These are phyloP conservation scores for Diphasiastrum complanatum DNA, from an alignment of 83 land plant genomes.

Conservation along the genomic window DNA sequence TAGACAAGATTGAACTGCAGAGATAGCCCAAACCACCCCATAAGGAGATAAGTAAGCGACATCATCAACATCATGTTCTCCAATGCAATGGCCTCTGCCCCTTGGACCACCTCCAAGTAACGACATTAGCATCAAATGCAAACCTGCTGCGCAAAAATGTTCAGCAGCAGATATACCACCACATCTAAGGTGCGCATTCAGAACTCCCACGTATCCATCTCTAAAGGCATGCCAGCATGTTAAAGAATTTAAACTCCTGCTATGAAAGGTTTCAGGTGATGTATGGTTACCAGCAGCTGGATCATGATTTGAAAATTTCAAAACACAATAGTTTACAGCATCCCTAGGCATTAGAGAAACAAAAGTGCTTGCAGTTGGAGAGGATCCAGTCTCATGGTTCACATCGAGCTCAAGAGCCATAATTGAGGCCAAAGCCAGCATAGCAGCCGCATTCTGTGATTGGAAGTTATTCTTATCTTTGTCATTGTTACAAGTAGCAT, in stretches of 20 bases:
- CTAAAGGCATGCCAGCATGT: constrained; percentile 64
- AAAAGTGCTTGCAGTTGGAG: constrained; percentile 49
- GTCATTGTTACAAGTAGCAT: constrained; percentile 42
- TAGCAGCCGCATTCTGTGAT: constrained; percentile 58
- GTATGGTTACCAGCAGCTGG: background rate
- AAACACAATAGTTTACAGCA: background rate
- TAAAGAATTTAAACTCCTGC: constrained; percentile 29
- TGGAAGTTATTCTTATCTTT: constrained; percentile 28
- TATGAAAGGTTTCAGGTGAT: constrained; percentile 20
- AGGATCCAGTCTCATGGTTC: constrained; percentile 25
- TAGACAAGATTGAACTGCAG: constrained; percentile 60
- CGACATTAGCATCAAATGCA: constrained; percentile 55
- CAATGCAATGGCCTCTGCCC: constrained; percentile 16
- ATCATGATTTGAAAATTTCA: background rate
- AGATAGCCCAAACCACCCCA: constrained; percentile 70
- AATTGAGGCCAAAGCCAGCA: constrained; percentile 82
- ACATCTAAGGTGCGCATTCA: constrained; percentile 66
- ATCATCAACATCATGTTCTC: too few species aligned
- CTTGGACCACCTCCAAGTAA: constrained; percentile 41
- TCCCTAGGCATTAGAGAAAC: constrained; percentile 46
- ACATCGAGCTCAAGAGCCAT: constrained; percentile 60
- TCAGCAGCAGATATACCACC: constrained; percentile 72
- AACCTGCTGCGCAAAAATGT: constrained; percentile 68
- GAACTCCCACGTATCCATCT: constrained; percentile 86
- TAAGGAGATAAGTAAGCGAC: constrained; percentile 60